phyloP scores from a whole-genome alignment of 345 rosid genomes.

The Angophora floribunda region DNA sequence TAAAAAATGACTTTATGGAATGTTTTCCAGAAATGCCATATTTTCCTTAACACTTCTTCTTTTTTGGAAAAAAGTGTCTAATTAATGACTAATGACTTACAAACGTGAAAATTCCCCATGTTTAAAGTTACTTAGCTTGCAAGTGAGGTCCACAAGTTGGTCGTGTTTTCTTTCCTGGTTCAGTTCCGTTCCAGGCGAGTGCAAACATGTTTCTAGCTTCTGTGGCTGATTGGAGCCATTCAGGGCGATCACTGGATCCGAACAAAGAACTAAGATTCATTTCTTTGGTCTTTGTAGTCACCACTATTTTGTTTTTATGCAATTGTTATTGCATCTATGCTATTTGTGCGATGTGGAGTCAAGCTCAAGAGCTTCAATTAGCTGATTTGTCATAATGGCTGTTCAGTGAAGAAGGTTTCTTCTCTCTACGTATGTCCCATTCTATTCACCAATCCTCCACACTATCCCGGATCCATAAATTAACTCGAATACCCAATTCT shows the following conservation, averaged over 20 bases:
- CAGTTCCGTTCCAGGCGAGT: neutral
- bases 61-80: neutral
- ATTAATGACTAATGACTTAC: neutral
- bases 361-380: neutral
- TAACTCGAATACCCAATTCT: neutral
- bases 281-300: neutral
- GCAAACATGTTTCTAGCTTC: neutral
- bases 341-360: neutral
- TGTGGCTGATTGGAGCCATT: neutral
- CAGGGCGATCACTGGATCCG: neutral
- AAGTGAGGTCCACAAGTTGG: neutral
- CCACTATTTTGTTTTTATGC: neutral
- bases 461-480: neutral
- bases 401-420: neutral
- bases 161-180: neutral
- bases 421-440: slow-evolving; percentile 93
- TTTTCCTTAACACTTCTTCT: no score
- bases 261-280: neutral
- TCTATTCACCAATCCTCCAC: slow-evolving; percentile 64
- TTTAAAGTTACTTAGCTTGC: neutral
- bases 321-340: neutral
- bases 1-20: no score
- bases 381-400: neutral
- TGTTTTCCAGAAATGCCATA: no score
- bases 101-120: neutral